Evolutionary conservation across 345 rosid species (phyloP).

Genomic region (Litchi chinensis): DNA sequence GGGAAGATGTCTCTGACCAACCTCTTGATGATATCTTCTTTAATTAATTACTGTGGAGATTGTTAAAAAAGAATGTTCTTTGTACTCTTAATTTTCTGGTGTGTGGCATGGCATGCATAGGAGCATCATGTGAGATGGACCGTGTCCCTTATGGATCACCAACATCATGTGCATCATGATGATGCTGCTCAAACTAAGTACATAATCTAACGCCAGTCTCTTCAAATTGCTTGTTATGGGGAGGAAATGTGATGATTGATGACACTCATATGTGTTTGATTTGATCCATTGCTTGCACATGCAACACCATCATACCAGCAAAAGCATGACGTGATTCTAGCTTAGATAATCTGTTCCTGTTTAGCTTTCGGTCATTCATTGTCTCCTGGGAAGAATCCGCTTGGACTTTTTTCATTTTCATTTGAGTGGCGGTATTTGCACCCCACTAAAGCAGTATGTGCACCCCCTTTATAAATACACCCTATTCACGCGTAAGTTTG

Average conservation of each 20-base stretch:
- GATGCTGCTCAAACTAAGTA: constrained; percentile 38
- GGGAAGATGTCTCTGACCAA: constrained; percentile 28
- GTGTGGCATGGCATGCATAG: constrained; percentile 23
- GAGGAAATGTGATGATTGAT: constrained; percentile 29
- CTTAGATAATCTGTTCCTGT: background rate
- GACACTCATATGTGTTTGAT: constrained; percentile 10
- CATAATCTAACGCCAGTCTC: constrained; percentile 20
- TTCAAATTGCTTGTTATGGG: constrained; percentile 29
- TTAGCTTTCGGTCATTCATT: too few relatives aligned
- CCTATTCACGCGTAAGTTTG: too few relatives aligned
- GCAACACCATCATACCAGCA: constrained; percentile 20
- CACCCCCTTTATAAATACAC: too few relatives aligned
- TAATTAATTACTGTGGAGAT: constrained; percentile 4
- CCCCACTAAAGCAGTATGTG: too few relatives aligned
- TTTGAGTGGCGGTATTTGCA: too few relatives aligned
- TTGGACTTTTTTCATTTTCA: too few relatives aligned
- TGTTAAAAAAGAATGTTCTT: constrained; percentile 16
- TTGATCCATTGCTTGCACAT: constrained; percentile 27
- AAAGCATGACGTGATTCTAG: background rate
- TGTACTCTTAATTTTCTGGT: background rate
- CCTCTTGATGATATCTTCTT: background rate
- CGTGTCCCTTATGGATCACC: constrained; percentile 13
- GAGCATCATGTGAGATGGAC: constrained; percentile 30
- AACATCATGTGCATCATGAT: constrained; percentile 30
- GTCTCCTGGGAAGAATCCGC: too few relatives aligned